Base-by-base conservation (phyloP, 306 rosid genomes). In the Malus sylvestris region DNA sequence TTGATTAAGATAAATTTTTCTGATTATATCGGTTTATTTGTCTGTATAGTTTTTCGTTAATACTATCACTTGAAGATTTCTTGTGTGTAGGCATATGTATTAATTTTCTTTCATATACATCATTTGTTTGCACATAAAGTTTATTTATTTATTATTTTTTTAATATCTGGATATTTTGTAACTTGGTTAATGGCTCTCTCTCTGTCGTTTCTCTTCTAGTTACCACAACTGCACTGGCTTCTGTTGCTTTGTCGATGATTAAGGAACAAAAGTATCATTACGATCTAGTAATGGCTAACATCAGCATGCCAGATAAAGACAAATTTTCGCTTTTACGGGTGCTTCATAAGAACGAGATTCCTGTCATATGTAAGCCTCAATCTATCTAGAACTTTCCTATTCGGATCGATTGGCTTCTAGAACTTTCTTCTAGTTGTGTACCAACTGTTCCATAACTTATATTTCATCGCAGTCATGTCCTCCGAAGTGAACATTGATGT, bases 161-260 rank as follows among this genome's bases (percentile, higher is more conserved):
- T 25, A 25, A 25, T 25, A 25, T 25, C 25, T 25, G 25, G 6
- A 51, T 58, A n/a, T 22, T 20, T 19, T 16, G 65, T 23, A 60
- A 45, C 59, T 14, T 52, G 20, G 46, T 71, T 38, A 29, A 40
- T 38, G 8, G 18, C 55, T 51, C 55, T 51, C 20, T 4, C 51
- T 4, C 52, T 13, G 8, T 45, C 71, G 27, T 73, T 75, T 60
- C 23, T 29, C 55, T 8, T 63, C 67, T 77, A 90, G 90, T 88
- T 68, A 84, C 86, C 25, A 49, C 81, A 23, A 65, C 81, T 33
- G 46, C 44, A 49, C 49, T 45, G 45, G 80, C 79, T 74, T 72
- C 88, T 3, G 64, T n/a, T 23, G 96, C 96, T 15, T 62, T 83
- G 71, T 84, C 88, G 44, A 82, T 83, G 82, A 79, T 88, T 59